Evolutionary conservation across 352 stramenopile genomes (phyloP), one percentile per base, ranked within the genome.

Genomic region (Pythium utonaiense): DNA sequence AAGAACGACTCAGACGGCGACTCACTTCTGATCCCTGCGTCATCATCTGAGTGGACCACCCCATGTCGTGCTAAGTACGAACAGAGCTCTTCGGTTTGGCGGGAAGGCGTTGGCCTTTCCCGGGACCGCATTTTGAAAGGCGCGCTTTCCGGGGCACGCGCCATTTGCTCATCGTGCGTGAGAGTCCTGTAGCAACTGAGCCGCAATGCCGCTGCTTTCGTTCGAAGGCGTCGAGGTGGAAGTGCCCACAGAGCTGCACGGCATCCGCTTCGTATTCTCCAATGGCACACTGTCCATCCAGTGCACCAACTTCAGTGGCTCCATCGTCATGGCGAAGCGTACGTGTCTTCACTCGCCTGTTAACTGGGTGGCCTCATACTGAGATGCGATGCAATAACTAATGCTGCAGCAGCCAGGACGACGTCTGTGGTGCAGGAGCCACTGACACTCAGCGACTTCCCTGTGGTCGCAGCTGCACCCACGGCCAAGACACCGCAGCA

Each of bases 181-280:
- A 47, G 6, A 47, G 40, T 10, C 16, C 21, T 21, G 12, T n/a
- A n/a, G n/a, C n/a, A n/a, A n/a, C n/a, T n/a, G n/a, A n/a, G n/a
- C n/a, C n/a, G n/a, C n/a, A 22, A 92, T 93, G 83, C 75, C 83
- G 41, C 66, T 91, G 47, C 58, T 93, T 31, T 89, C 77, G 62
- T 93, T 75, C 65, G 83, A 93, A 74, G 83, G 80, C 34, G 77
- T 94, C 22, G 70, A 89, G 48, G 84, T 94, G 44, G 77, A 90
- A 54, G 75, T 94, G 22, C 84, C 82, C 0, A 64, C 66, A 36
- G 65, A 71, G 53, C 66, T 91, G 14, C 57, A 79, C 17, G 80
- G 79, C 47, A 76, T 94, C 42, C 71, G 76, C 53, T 94, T 94
- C 53, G 59, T 74, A 19, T 91, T 94, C 60, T 53, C 56, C 7